Evolutionary conservation across 2,329 filamentous ascomycete genomes (phyloP).

Genomic region (Penicillium sp.): DNA sequence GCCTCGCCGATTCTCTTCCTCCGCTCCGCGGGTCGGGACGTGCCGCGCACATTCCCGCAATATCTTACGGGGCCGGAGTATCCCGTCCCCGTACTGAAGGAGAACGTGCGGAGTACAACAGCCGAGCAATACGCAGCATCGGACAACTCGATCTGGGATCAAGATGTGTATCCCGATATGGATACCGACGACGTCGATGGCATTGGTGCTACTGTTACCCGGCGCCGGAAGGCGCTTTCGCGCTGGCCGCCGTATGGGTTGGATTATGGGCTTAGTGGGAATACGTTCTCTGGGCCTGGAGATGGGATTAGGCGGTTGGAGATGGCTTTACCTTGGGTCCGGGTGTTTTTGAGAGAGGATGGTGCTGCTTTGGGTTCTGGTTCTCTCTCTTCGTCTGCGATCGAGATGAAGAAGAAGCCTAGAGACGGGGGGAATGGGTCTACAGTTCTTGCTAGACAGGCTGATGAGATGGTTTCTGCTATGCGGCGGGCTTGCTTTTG

Average conservation of each 20-base stretch:
- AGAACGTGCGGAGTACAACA: neutral
- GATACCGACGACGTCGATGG: constrained; percentile 6
- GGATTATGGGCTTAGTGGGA: constrained; percentile 32
- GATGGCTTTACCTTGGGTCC: constrained; percentile 36
- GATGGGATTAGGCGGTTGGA: constrained; percentile 28
- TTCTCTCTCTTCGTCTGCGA: neutral
- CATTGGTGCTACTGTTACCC: constrained; percentile 13
- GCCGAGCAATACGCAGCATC: neutral
- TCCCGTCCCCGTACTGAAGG: constrained; percentile 34
- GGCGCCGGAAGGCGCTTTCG: constrained; percentile 38
- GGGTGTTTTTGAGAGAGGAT: constrained; percentile 23
- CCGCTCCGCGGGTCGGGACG: constrained; percentile 43
- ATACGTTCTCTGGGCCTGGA: constrained; percentile 14
- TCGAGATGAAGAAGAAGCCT: neutral
- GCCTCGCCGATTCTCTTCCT: constrained; percentile 46
- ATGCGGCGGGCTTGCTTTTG: constrained; percentile 48
- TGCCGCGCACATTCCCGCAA: constrained; percentile 34
- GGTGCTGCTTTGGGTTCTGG: neutral
- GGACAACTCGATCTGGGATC: constrained; percentile 6
- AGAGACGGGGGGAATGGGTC: neutral
- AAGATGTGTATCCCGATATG: constrained; percentile 9
- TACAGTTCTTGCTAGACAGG: constrained; percentile 40
- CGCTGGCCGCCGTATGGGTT: constrained; percentile 43
- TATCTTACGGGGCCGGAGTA: constrained; percentile 38
- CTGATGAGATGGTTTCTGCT: constrained; percentile 42